phyloP scores from a whole-genome alignment of 2,329 filamentous ascomycete species.

The Fusarium metavorans region DNA sequence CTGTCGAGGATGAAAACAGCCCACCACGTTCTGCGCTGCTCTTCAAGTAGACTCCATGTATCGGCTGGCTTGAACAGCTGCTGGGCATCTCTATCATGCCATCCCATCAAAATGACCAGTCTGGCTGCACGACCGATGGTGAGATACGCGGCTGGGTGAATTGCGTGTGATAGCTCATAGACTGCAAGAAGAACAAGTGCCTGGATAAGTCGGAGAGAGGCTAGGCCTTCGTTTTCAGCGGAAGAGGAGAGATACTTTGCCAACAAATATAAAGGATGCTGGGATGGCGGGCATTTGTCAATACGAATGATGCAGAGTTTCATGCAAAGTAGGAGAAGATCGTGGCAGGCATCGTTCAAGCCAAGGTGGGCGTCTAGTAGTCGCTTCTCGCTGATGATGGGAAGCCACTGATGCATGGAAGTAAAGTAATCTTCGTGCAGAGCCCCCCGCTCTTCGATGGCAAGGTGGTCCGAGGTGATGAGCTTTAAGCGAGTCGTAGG shows the following conservation, averaged over 20 bases:
- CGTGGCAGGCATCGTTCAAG: background rate
- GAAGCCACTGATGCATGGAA: conserved; percentile 29
- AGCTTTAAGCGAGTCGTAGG: background rate
- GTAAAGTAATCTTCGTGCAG: conserved; percentile 19
- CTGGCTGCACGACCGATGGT: conserved; percentile 34
- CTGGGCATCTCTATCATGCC: conserved; percentile 15
- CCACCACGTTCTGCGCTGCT: conserved; percentile 37
- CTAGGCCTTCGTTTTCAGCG: conserved; percentile 17
- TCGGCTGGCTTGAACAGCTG: conserved; percentile 28
- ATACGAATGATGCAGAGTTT: conserved; percentile 18
- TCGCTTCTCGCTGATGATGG: conserved; percentile 33
- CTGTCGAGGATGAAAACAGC: conserved; percentile 37
- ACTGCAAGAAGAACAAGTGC: conserved; percentile 24
- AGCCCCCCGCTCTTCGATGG: background rate
- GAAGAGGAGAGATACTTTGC: conserved; percentile 19
- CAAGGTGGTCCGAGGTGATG: background rate
- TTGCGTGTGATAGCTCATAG: conserved; percentile 26
- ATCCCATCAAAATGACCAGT: conserved; percentile 28
- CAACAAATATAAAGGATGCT: conserved; percentile 18
- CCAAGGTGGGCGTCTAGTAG: background rate
- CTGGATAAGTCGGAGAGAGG: conserved; percentile 30
- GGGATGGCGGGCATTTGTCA: background rate
- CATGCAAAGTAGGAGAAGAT: conserved; percentile 34
- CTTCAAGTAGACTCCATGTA: conserved; percentile 33
- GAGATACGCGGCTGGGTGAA: conserved; percentile 35